Conservation (phyloP, 768 basidiomycete genomes). For the Daedaleopsis nitida region DNA sequence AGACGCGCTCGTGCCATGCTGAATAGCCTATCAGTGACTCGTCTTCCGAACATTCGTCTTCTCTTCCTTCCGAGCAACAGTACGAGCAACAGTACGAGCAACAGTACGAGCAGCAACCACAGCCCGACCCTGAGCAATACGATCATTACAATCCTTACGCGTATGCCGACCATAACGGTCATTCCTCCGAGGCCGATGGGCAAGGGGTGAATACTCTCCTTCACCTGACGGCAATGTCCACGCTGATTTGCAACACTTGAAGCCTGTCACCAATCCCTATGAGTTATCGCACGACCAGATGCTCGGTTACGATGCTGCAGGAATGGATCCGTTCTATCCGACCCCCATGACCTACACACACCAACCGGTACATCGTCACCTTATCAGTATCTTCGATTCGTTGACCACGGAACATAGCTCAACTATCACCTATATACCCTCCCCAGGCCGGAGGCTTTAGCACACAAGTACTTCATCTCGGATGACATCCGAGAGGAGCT, state of each 20-base stretch:
- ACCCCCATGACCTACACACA: constrained; percentile 27
- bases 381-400: constrained; percentile 45
- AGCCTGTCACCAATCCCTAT: constrained; percentile 20
- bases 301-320: constrained; percentile 25
- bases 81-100: constrained; percentile 20
- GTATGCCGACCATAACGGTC: constrained; percentile 25
- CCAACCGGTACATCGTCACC: constrained; percentile 37
- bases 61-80: constrained; percentile 23
- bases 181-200: constrained; percentile 32
- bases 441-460: constrained; percentile 57
- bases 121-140: constrained; percentile 25
- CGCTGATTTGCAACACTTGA: background rate
- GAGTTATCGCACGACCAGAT: constrained; percentile 17
- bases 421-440: constrained; percentile 92
- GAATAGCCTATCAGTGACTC: constrained; percentile 16
- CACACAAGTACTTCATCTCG: constrained; percentile 80
- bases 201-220: constrained; percentile 30
- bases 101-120: constrained; percentile 12
- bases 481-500: constrained; percentile 68
- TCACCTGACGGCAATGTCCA: background rate
- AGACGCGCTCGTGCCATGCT: background rate
- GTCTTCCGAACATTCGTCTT: constrained; percentile 18
- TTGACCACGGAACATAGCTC: constrained; percentile 52
- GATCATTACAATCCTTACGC: constrained; percentile 34
- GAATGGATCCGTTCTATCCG: constrained; percentile 31